Conservation (phyloP, 495 filamentous ascomycete species). For the Tirmania nivea region DNA sequence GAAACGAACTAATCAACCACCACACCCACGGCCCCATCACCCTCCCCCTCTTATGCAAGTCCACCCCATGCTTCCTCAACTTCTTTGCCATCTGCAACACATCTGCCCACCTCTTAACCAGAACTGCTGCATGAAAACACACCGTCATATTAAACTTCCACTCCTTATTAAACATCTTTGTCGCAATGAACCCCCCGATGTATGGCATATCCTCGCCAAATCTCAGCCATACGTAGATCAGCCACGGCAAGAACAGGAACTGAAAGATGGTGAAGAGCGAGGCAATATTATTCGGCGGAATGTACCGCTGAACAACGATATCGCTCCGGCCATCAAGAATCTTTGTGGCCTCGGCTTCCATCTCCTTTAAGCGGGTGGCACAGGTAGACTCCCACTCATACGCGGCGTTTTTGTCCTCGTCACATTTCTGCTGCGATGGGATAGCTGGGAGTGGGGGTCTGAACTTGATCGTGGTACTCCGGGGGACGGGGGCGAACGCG, state of each 20-base stretch:
- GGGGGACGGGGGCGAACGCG: slow-evolving; percentile 15
- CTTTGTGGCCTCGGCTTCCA: slow-evolving; percentile 5
- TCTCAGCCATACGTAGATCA: slow-evolving; percentile 7
- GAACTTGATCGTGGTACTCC: slow-evolving; percentile 11
- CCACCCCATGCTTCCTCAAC: slow-evolving; percentile 13
- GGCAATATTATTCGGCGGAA: slow-evolving; percentile 5
- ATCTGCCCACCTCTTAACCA: slow-evolving; percentile 18
- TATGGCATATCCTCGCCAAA: not conserved
- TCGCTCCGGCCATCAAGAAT: slow-evolving; percentile 11
- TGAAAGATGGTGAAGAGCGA: slow-evolving; percentile 6
- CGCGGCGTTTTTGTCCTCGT: slow-evolving; percentile 2
- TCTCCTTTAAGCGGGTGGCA: slow-evolving; percentile 8
- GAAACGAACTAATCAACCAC: slow-evolving; percentile 8
- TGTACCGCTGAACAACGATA: slow-evolving; percentile 9
- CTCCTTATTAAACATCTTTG: slow-evolving; percentile 12
- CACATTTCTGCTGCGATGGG: not conserved
- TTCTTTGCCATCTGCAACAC: slow-evolving; percentile 10
- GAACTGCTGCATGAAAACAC: slow-evolving; percentile 12
- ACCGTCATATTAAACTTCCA: slow-evolving; percentile 17
- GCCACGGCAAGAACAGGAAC: slow-evolving; percentile 7
- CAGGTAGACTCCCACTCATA: slow-evolving; percentile 10
- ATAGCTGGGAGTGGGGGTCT: slow-evolving; percentile 4
- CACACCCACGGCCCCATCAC: slow-evolving; percentile 8
- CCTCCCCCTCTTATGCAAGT: slow-evolving; percentile 3
- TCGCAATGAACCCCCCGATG: not conserved